These are phyloP conservation scores for Gracilaria domingensis DNA, from an alignment of 23 red algal species.

Conservation along the genomic window DNA sequence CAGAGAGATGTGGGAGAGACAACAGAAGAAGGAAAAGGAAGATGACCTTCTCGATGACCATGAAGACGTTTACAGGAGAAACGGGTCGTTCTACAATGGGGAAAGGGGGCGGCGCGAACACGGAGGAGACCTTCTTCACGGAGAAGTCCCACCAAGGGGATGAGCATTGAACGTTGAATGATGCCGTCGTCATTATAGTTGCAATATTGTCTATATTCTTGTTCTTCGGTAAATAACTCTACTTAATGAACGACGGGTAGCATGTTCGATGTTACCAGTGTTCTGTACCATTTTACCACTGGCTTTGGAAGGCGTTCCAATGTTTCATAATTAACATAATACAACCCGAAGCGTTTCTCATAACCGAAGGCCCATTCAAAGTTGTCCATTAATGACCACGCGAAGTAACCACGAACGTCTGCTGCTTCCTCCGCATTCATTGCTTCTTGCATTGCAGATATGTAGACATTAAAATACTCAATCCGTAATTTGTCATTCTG, in stretches of 20 bases:
- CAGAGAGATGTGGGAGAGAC: constrained; percentile 67
- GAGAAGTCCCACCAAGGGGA: constrained; percentile 19
- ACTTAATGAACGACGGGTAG: background rate
- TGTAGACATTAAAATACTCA: constrained; percentile 39
- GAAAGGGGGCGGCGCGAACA: constrained; percentile 18
- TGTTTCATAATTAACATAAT: constrained; percentile 70
- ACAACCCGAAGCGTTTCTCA: constrained; percentile 66
- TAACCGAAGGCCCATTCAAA: constrained; percentile 80
- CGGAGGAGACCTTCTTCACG: constrained; percentile 26
- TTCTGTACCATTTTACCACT: constrained; percentile 59
- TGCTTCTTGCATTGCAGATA: constrained; percentile 59
- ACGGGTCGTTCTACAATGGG: constrained; percentile 23
- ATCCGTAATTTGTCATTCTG: constrained; percentile 26
- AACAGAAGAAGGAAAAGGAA: constrained; percentile 54
- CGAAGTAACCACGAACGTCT: constrained; percentile 68
- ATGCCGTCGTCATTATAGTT: background rate
- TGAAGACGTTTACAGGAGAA: constrained; percentile 1
- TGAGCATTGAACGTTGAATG: background rate
- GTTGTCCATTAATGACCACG: constrained; percentile 73
- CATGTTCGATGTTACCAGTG: constrained; percentile 9
- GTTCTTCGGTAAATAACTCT: background rate
- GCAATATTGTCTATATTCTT: no score
- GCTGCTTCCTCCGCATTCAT: constrained; percentile 31
- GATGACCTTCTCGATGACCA: background rate
- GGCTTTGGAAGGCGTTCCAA: constrained; percentile 60